These are phyloP conservation scores for Neocallimastix lanati DNA, from an alignment of 192 early-diverging fungal genomes.

Conservation along the genomic window DNA sequence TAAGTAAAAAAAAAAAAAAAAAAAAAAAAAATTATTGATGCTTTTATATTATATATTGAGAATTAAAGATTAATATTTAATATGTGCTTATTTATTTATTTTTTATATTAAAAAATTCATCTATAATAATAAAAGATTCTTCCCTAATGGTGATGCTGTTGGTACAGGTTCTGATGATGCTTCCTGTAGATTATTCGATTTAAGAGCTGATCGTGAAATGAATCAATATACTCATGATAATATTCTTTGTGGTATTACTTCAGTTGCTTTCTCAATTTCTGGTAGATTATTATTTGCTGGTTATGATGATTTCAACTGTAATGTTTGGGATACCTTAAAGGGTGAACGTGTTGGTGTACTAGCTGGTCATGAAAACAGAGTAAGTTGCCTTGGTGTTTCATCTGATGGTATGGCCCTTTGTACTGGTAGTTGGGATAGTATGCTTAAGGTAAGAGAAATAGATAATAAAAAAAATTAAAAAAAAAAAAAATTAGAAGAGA, in stretches of 20 bases:
- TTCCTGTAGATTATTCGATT: constrained; percentile 88
- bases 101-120: too few species aligned
- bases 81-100: too few species aligned
- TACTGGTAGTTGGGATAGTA: constrained; percentile 95
- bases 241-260: constrained; percentile 96
- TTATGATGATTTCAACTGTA: constrained; percentile 98
- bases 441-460: constrained; percentile 88
- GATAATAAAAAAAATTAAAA: too few species aligned
- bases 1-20: too few species aligned
- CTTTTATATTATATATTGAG: too few species aligned
- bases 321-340: constrained; percentile 98
- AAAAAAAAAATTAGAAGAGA: too few species aligned
- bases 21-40: too few species aligned
- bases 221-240: constrained; percentile 97
- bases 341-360: constrained; percentile 84
- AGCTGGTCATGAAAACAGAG: constrained; percentile 88
- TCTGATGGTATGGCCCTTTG: constrained; percentile 96
- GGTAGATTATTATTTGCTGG: constrained; percentile 94
- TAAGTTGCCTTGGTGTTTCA: constrained; percentile 88
- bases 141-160: constrained; percentile 95
- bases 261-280: constrained; percentile 89
- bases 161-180: constrained; percentile 98
- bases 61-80: too few species aligned
- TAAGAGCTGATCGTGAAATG: constrained; percentile 93
- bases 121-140: constrained; percentile 44